A percentile compares a stretch with the other conserved stretches of the same genome.
These are phyloP conservation scores for Myxozyma lipomycoides DNA, from an alignment of 805 yeast genomes.

Conservation along the genomic window DNA sequence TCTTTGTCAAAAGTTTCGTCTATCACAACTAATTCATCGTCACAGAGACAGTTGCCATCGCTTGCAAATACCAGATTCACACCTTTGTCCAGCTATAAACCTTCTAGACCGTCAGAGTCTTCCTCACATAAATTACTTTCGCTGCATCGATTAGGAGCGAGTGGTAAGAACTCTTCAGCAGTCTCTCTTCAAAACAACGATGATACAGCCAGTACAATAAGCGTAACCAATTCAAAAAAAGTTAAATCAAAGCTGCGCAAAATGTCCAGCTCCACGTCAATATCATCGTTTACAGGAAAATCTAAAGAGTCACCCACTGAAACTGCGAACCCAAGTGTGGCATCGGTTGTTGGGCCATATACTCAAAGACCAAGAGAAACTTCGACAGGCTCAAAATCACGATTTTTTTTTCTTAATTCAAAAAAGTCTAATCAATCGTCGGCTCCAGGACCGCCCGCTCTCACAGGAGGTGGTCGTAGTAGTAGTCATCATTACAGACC, in stretches of 20 bases:
- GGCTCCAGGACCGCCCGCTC: slow-evolving; percentile 7
- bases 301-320: background rate
- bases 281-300: slow-evolving; percentile 12
- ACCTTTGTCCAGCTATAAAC: slow-evolving; percentile 7
- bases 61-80: slow-evolving; percentile 21
- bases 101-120: slow-evolving; percentile 1
- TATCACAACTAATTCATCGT: slow-evolving; percentile 1
- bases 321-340: slow-evolving; percentile 1
- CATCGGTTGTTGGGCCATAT: slow-evolving; percentile 8
- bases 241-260: slow-evolving; percentile 8
- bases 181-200: slow-evolving; percentile 9
- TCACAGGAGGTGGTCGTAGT: slow-evolving; percentile 21
- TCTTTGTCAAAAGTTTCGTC: background rate
- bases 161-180: slow-evolving; percentile 10
- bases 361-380: slow-evolving; percentile 2
- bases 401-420: slow-evolving; percentile 16
- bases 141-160: slow-evolving; percentile 5
- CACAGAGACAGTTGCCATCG: slow-evolving; percentile 14
- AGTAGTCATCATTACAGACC: slow-evolving; percentile 8
- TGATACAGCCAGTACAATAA: background rate
- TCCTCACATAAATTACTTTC: slow-evolving; percentile 4
- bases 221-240: background rate
- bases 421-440: slow-evolving; percentile 7
- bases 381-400: slow-evolving; percentile 8
- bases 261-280: slow-evolving; percentile 16